Evolutionary conservation across 352 stramenopile genomes (phyloP), one percentile per base, ranked within the genome.

Genomic region (Globisporangium sylvaticum): DNA sequence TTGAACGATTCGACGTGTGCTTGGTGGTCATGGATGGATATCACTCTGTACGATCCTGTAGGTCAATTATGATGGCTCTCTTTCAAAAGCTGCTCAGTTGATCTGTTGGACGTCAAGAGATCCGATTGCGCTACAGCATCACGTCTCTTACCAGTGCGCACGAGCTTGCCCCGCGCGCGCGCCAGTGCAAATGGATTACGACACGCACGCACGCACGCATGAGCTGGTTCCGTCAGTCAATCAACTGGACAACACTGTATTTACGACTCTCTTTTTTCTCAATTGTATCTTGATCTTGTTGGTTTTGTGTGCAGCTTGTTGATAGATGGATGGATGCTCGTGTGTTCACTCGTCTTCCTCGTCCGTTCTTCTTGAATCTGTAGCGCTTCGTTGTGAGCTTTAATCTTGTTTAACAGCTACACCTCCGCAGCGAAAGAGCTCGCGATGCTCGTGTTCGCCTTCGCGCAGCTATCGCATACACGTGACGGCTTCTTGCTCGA

Each of bases 401-500:
- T 56, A 9, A 34, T 57, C 25, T 37, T 58, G 53, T 6, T 37
- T 32, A 18, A 22, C 31, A 34, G 29, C 37, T 62, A 67, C 37
- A 54, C 29, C 39, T 71, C 58, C 1, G 44, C 58, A 3, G 68
- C 67, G 62, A 77, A 73, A 24, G 79, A 81, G 20, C 64, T 60
- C n/a, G 73, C 72, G 48, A 83, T 71, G 31, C 61, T 81, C 72
- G 77, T 76, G 62, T 79, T 76, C 34, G 75, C 71, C 42, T 78
- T 68, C 37, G 79, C 83, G 56, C 86, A 94, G 58, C 71, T 78
- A 64, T 94, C 86, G 67, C 86, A 94, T 25, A 94, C 79, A 48
- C 86, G 83, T 27, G 83, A 92, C 12, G 86, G 80, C 64, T 94
- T 94, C 67, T 91, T 94, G 64, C 75, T 89, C 31, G 81, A 84